Evolutionary conservation across 495 filamentous ascomycete genomes (phyloP).

Genomic region (Aspergillus saccharolyticus): DNA sequence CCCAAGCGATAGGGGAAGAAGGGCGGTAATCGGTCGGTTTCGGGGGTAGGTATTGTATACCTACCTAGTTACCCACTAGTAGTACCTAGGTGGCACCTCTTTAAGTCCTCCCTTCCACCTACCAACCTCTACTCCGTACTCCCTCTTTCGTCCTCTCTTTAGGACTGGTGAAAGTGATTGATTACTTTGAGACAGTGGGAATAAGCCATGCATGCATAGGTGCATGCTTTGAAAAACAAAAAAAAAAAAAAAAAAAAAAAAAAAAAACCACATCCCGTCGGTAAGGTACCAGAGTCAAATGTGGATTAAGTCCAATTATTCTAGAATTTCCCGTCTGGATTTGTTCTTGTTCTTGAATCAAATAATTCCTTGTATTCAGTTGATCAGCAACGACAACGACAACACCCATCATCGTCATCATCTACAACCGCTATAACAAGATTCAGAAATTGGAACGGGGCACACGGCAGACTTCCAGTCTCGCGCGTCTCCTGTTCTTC

Average conservation of each 20-base stretch:
- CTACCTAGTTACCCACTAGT: too few relatives aligned
- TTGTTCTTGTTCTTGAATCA: not conserved
- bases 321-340: not conserved
- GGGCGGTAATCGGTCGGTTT: conserved; percentile 2
- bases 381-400: not conserved
- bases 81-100: too few relatives aligned
- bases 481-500: not conserved
- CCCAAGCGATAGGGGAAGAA: conserved; percentile 6
- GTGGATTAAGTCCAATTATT: not conserved
- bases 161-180: too few relatives aligned
- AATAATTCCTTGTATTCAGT: not conserved
- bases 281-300: not conserved
- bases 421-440: not conserved
- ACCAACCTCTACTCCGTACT: not conserved
- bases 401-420: not conserved
- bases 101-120: too few relatives aligned
- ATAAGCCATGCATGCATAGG: not conserved
- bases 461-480: not conserved
- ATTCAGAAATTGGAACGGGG: not conserved
- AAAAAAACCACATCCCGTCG: not conserved
- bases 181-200: not conserved
- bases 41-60: not conserved
- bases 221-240: not conserved
- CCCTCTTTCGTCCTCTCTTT: too few relatives aligned
- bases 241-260: too few relatives aligned